These are phyloP conservation scores for Dactylis glomerata DNA, from an alignment of 176 grass and related monocot genomes.

Conservation along the genomic window DNA sequence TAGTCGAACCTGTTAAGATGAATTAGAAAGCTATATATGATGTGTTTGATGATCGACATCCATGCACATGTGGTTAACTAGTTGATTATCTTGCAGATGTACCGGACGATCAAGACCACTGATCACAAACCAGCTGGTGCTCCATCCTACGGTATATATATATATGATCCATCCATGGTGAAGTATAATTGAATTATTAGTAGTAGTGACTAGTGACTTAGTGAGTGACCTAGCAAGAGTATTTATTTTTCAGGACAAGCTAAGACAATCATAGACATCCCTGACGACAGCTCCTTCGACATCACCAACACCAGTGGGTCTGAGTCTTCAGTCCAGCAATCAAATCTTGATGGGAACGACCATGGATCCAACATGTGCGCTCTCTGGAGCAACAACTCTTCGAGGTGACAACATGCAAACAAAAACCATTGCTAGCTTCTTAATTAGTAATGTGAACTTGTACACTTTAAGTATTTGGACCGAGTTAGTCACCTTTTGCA, in stretches of 20 bases:
- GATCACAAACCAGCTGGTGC: constrained; percentile 62
- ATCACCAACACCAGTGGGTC: constrained; percentile 49
- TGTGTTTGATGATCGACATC: background rate
- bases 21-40: too few relatives aligned
- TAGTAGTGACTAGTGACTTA: background rate
- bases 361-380: constrained; percentile 48
- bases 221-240: background rate
- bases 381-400: constrained; percentile 72
- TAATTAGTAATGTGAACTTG: background rate
- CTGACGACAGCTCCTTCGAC: constrained; percentile 56
- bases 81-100: constrained; percentile 64
- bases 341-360: constrained; percentile 33
- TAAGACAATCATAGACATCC: constrained; percentile 56
- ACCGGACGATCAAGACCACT: constrained; percentile 89
- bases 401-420: constrained; percentile 44
- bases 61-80: background rate
- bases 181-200: background rate
- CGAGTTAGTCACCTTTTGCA: background rate
- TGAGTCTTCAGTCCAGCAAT: constrained; percentile 65
- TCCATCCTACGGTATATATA: constrained; percentile 45
- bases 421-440: background rate
- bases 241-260: constrained; percentile 50
- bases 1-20: background rate
- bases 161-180: background rate
- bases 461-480: background rate